phyloP scores from a whole-genome alignment of 495 filamentous ascomycete species.

The Xanthoparmelia taractica region DNA sequence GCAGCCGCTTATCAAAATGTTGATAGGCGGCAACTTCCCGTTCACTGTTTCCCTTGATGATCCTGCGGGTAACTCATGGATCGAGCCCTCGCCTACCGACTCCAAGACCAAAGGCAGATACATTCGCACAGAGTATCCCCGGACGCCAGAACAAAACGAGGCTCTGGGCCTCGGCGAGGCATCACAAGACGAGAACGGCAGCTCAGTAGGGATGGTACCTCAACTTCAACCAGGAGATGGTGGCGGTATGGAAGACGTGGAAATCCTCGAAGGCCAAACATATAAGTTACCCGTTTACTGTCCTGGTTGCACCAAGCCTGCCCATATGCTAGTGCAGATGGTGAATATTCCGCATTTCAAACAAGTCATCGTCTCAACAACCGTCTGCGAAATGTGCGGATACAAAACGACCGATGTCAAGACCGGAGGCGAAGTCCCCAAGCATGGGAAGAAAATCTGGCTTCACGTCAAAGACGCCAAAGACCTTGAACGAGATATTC shows the following conservation, averaged over 20 bases:
- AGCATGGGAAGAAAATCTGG: conserved; percentile 75
- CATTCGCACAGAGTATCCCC: conserved; percentile 67
- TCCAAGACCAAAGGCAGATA: conserved; percentile 59
- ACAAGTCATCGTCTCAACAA: conserved; percentile 85
- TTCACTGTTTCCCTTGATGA: conserved; percentile 84
- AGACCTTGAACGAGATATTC: conserved; percentile 84
- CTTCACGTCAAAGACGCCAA: conserved; percentile 62
- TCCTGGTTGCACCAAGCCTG: conserved; percentile 76
- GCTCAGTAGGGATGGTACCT: conserved; percentile 18
- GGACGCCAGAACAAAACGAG: conserved; percentile 78
- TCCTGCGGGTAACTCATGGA: conserved; percentile 93
- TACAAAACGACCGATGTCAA: conserved; percentile 94
- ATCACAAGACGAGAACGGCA: conserved; percentile 1
- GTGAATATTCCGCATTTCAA: conserved; percentile 96
- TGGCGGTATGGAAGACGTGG: conserved; percentile 47
- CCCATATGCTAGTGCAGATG: conserved; percentile 88
- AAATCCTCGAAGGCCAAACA: conserved; percentile 80
- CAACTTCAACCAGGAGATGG: conserved; percentile 21
- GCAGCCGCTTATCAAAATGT: conserved; percentile 59
- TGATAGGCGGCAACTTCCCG: conserved; percentile 65
- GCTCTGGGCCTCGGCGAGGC: conserved; percentile 59
- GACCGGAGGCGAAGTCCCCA: conserved; percentile 87
- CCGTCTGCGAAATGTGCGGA: conserved; percentile 81
- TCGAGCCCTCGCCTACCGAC: conserved; percentile 75
- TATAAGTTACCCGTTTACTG: conserved; percentile 87